Base-by-base conservation (phyloP, 2,329 filamentous ascomycete genomes). In the Dactylellina leptospora region DNA sequence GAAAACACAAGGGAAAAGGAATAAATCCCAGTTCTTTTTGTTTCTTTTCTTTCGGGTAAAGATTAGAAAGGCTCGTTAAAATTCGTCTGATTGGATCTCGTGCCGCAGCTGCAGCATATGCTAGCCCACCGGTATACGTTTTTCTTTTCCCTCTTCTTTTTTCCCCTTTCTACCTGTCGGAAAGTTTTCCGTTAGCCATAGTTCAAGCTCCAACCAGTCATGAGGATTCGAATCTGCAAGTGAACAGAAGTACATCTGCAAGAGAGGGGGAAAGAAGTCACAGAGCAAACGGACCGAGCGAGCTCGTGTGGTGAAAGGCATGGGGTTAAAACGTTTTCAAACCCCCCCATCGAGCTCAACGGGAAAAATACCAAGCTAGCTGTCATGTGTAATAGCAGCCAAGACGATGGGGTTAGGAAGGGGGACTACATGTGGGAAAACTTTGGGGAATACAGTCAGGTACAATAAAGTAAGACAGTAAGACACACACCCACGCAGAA, bases 131-230 rank as follows among this genome's bases (percentile, higher is more conserved):
- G 10, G 16, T 11, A 18, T 56, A 28, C 16, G n/a, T 5, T 56
- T 44, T n/a, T 27, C 20, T 10, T 13, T 30, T 45, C 38, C n/a
- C n/a, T n/a, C n/a, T n/a, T n/a, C n/a, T n/a, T n/a, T n/a, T n/a
- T n/a, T n/a, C n/a, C n/a, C n/a, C n/a, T n/a, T 23, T 36, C 13
- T 33, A 27, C 61, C 61, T 66, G 54, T 66, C 20, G 51, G 61
- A 51, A 48, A 58, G 2, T 48, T 42, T 58, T 55, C 61, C 61
- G 61, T 66, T 50, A 40, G 44, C 51, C 48, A 53, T 25, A 38
- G n/a, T 30, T 5, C 40, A 22, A 40, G 36, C 36, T 40, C 36
- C 36, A 16, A 40, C 36, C 36, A 40, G 36, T 40, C 36, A 23
- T n/a, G n/a, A n/a, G n/a, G n/a, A n/a, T n/a, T n/a, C n/a, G n/a